Evolutionary conservation across 495 filamentous ascomycete species (phyloP).

Genomic region (Hypoxylon perforatum): DNA sequence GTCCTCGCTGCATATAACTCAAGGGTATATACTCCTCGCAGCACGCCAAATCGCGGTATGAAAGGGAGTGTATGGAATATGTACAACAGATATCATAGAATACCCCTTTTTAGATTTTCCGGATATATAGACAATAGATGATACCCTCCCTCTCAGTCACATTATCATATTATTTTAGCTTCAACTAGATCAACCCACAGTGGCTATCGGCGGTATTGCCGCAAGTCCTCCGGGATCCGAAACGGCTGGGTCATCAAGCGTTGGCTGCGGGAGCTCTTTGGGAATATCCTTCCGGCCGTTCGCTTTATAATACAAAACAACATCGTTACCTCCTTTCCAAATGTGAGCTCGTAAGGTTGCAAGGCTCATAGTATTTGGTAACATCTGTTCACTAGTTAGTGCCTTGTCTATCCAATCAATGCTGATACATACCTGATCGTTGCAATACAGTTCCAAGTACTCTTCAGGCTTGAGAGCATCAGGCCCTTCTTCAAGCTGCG

Average conservation of each 20-base stretch:
- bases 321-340: conserved; percentile 92
- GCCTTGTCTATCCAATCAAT: conserved; percentile 1
- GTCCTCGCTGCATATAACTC: conserved; percentile 34
- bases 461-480: conserved; percentile 83
- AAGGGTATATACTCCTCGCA: conserved; percentile 28
- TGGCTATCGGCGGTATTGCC: conserved; percentile 27
- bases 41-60: conserved; percentile 8
- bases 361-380: conserved; percentile 81
- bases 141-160: conserved; percentile 35
- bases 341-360: conserved; percentile 89
- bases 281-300: conserved; percentile 78
- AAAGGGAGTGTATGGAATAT: conserved; percentile 34
- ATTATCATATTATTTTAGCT: conserved; percentile 4
- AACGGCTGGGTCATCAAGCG: conserved; percentile 32
- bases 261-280: conserved; percentile 42
- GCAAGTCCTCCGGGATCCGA: conserved; percentile 38
- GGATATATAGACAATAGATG: conserved; percentile 35
- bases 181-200: conserved; percentile 23
- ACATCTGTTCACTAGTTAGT: conserved; percentile 50
- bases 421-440: conserved; percentile 76
- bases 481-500: conserved; percentile 60
- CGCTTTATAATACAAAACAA: conserved; percentile 88
- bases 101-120: conserved; percentile 44
- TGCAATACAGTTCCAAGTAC: conserved; percentile 92
- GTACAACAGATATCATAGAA: conserved; percentile 41